Evolutionary conservation across 2,329 filamentous ascomycete species (phyloP), one percentile per base, ranked within the genome.

Genomic region (Pyrenophora graminea): DNA sequence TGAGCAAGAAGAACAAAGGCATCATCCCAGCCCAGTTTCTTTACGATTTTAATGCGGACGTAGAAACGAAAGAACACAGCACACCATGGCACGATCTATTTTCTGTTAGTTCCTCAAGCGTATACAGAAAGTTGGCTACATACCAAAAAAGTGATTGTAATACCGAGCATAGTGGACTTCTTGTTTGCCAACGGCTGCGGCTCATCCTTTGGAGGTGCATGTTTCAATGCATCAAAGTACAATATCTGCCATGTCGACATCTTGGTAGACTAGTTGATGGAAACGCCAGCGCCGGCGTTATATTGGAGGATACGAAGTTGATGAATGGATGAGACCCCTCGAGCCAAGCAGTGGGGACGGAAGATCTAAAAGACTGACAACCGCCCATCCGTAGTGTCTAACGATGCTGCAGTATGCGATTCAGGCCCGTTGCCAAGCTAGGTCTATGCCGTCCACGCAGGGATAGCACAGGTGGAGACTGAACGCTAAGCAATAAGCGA

Each of bases 21-120:
- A 48, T 74, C 71, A 46, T 74, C 71, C 64, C 66, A 72, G n/a
- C 71, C 68, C 3, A 68, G 57, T 43, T 72, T 64, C n/a, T 58
- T 63, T 17, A 72, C 53, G 4, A 71, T 37, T 12, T 45, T 56
- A 18, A 69, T 40, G 3, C 69, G 63, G 10, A 68, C 64, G 54
- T 58, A 71, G 1, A 71, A 44, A 38, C 69, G 67, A 27, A 69
- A 53, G 5, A 51, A 6, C 6, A 72, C 64, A 4, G 68, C 67
- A 2, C 62, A 25, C 62, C 65, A 70, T 17, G 64, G 60, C 10
- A 70, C 6, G 13, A 63, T 36, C 68, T 71, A 34, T 21, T 10
- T 13, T 15, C 23, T 1, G 39, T 68, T 23, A 68, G 51, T 25
- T 21, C 25, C 15, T n/a, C 15, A 23, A 39, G 30, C 9, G 19